Evolutionary conservation across 305 asterid genomes (phyloP), one percentile per base, ranked within the genome.

Genomic region (Fraxinus angustifolia): DNA sequence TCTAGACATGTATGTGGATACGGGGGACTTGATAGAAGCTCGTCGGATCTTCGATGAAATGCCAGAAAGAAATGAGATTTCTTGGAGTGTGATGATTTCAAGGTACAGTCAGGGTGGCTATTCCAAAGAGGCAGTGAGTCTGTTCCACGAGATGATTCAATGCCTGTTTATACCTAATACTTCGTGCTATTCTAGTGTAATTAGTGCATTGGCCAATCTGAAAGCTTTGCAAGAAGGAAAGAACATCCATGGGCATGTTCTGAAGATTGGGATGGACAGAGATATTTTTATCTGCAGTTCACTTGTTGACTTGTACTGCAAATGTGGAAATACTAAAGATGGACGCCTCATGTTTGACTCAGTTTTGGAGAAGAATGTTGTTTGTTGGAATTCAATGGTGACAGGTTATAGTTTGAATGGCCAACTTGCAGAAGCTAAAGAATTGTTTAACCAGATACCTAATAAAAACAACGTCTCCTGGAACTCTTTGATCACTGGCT

Each of bases 31-130:
- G 40, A 76, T 62, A 76, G 93, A 88, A 86, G 97, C 97, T 80
- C 91, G 89, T 67, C 79, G 91, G 77, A 82, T 94, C 45, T 94
- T 94, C 62, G 88, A 91, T 74, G 88, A 90, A 75, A 94, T 94
- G 93, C 97, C 97, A 0, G 97, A 93, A 74, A 91, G 92, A 83
- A 94, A 94, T 75, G 97, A 93, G 78, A 88, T 94, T 85, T 90
- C 97, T 21, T 94, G 98, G 98, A 94, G 98, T 80, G 88, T 92
- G 5, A 90, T 94, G 89, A 91, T 94, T 68, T 84, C 97, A 4
- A 88, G 97, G 81, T 90, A 91, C 77, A 88, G 92, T 78, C 98
- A 93, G 90, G 73, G 89, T 80, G 98, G 98, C 65, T 56, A 93
- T 77, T 81, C 87, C 8, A 93, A 90, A 84, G 96, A 91, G 81